Percentiles rank a stretch among this genome's conserved stretches.
Conservation (phyloP, 139 green algal species). For the Chlamydomonas asymmetrica region DNA sequence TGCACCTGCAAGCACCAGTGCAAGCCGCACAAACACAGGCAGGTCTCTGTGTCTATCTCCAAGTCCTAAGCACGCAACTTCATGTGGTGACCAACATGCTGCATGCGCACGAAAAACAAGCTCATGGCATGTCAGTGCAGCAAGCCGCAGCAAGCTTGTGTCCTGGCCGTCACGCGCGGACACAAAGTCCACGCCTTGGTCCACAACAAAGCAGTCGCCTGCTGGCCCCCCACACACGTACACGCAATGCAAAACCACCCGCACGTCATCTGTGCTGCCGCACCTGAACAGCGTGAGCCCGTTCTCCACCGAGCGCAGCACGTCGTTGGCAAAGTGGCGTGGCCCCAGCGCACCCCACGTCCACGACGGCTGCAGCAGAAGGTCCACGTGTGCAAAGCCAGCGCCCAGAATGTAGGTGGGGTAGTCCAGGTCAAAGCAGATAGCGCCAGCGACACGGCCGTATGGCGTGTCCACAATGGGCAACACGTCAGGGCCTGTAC, state of each 20-base stretch:
- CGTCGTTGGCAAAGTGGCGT: conserved; percentile 27
- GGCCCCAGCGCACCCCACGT: conserved; percentile 45
- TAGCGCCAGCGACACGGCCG: conserved; percentile 30
- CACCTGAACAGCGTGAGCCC: conserved; percentile 35
- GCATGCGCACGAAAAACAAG: neutral
- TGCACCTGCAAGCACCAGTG: conserved; percentile 26
- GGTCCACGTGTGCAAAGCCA: conserved; percentile 5
- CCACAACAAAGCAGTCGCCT: neutral
- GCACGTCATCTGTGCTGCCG: neutral
- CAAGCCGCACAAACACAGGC: neutral
- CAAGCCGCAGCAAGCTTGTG: neutral
- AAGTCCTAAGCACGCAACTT: no score
- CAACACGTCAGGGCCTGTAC: conserved; percentile 14
- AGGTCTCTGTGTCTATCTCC: no score
- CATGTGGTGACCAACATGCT: no score
- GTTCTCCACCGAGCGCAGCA: conserved; percentile 41
- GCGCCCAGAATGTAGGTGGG: conserved; percentile 25
- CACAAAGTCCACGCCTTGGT: no score
- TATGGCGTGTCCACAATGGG: conserved; percentile 25
- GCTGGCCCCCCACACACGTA: neutral
- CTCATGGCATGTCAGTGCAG: no score
- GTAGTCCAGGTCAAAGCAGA: conserved; percentile 47
- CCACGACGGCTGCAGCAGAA: conserved; percentile 47
- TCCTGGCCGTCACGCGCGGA: neutral
- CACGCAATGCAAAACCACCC: neutral